Conservation (phyloP, 306 rosid genomes). For the Glycine soja region DNA sequence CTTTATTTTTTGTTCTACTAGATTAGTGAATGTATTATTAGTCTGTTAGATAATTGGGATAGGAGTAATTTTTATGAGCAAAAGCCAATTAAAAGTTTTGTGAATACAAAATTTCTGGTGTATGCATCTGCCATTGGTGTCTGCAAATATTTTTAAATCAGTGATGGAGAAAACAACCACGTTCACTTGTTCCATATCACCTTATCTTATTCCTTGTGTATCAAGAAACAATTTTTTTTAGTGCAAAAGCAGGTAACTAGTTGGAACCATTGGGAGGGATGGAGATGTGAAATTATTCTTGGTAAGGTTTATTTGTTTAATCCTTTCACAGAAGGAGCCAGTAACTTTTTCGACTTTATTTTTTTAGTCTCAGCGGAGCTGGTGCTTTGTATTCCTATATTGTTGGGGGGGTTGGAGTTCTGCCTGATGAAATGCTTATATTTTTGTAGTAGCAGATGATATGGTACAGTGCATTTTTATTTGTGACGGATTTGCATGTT, state of each 20-base stretch:
- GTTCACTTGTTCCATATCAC: neutral
- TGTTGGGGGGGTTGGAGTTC: neutral
- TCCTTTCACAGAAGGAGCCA: neutral
- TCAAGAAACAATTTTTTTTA: neutral
- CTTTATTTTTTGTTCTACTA: slow-evolving; percentile 60
- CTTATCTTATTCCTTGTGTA: slow-evolving; percentile 30
- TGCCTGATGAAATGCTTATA: neutral
- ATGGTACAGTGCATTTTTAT: neutral
- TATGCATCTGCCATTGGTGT: slow-evolving; percentile 53
- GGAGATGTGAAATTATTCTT: slow-evolving; percentile 10
- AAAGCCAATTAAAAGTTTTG: slow-evolving; percentile 78
- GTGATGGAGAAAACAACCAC: no score
- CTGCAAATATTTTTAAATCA: slow-evolving; percentile 46
- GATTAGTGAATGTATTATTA: slow-evolving; percentile 81
- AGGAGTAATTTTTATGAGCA: slow-evolving; percentile 79
- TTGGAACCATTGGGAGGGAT: slow-evolving; percentile 10
- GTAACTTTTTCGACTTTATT: neutral
- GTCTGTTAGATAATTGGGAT: slow-evolving; percentile 65
- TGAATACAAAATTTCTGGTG: slow-evolving; percentile 76
- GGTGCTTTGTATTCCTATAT: slow-evolving; percentile 33
- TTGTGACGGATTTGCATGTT: no score
- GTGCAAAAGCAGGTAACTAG: slow-evolving; percentile 37
- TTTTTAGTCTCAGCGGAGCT: neutral
- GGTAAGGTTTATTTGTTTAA: slow-evolving; percentile 21
- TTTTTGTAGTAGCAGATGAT: neutral